Evolutionary conservation across 768 basidiomycete species (phyloP), one percentile per base, ranked within the genome.

Genomic region (Zangia roseola): DNA sequence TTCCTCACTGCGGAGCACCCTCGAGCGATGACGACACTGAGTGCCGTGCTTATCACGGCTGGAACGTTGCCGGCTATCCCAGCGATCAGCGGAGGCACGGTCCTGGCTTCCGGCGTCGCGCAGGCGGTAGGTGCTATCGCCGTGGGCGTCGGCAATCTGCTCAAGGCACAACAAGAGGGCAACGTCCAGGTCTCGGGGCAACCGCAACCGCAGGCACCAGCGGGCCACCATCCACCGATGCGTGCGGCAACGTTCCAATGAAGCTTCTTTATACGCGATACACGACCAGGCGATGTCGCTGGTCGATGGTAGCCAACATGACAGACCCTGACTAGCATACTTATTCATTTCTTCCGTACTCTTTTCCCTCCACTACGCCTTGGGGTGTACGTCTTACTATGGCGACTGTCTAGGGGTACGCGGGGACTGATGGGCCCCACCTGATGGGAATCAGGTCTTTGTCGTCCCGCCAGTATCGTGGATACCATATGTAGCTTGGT

Each of bases 91-190:
- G 86, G 87, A 19, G 88, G 88, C 10, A 83, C 84, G 0, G 71
- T 87, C 43, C 73, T 91, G 30, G 88, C 88, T 10, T 79, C 85
- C 14, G 76, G 82, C 12, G 83, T 88, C 13, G 86, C 81, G 13
- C 88, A 90, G 55, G 88, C 88, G 1, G 82, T 87, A 21, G 88
- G 88, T 10, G 86, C 86, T 1, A 82, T 90, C 50, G 88, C 87
- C 2, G 78, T 90, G 4, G 87, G 88, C 3, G 70, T 90, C 26
- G 88, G 88, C 1, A 78, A 74, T 30, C 65, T 75, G 65, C 67
- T 82, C 45, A 77, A 79, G 61, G 71, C 77, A 2, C 69, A 74
- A 24, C 76, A 78, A 24, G 75, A 78, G 39, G 62, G 68, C 13
- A 67, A 68, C n/a, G 12, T 69, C 12, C 57, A 69, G 31, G 28